Percentiles rank a stretch among this genome's conserved stretches.
These are phyloP conservation scores for Geotrichum macrosporum DNA, from an alignment of 1,139 yeast genomes.

Conservation along the genomic window DNA sequence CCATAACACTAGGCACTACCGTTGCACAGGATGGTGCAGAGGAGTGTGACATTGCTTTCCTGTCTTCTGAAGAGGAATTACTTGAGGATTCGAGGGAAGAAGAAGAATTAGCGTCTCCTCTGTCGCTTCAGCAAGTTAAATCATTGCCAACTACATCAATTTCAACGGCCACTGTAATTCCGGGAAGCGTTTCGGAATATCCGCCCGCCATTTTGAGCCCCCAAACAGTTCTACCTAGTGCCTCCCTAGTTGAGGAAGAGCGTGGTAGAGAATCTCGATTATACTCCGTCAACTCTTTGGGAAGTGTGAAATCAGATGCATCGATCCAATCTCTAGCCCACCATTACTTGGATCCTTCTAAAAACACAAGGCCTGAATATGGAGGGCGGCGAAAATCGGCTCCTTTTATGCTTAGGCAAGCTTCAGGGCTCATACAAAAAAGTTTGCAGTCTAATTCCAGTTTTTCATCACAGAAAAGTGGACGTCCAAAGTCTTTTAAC, in stretches of 20 bases:
- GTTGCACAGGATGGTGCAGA: constrained; percentile 1
- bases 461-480: constrained; percentile 1
- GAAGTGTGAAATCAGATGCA: constrained; percentile 9
- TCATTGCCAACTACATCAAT: constrained; percentile 14
- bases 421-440: not conserved
- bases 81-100: not conserved
- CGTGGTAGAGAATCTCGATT: not conserved
- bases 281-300: constrained; percentile 9
- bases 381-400: constrained; percentile 16
- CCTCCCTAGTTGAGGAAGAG: not conserved
- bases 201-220: constrained; percentile 12
- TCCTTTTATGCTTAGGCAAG: constrained; percentile 13
- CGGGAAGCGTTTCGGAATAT: constrained; percentile 6
- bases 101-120: constrained; percentile 13
- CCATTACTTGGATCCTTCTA: constrained; percentile 6
- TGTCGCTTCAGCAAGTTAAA: constrained; percentile 3
- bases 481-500: constrained; percentile 6
- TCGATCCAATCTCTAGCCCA: constrained; percentile 7
- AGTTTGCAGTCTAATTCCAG: not conserved
- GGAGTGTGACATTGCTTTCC: constrained; percentile 12
- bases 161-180: not conserved
- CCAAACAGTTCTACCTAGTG: constrained; percentile 8
- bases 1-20: constrained; percentile 12
- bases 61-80: constrained; percentile 16
- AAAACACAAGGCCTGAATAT: not conserved